Base-by-base conservation (phyloP, 345 rosid genomes). In the Bretschneidera sinensis region DNA sequence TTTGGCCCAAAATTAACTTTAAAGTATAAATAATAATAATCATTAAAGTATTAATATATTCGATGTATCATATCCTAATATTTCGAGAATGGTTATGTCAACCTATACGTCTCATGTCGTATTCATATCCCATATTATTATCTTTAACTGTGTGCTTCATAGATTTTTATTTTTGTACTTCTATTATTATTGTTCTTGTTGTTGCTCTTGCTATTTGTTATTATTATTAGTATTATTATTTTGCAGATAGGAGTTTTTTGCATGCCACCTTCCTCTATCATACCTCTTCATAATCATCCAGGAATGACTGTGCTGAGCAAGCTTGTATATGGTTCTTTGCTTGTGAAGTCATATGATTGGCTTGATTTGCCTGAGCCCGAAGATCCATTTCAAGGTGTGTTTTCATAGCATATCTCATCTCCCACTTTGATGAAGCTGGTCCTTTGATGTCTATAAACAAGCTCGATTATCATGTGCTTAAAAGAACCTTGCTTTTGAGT, bases 281-380 rank as follows among this genome's bases (percentile, higher is more conserved):
- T 92, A 59, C 98, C 98, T 34, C 89, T 92, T 64, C 98, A 92
- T 71, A 88, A 91, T 79, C 99, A 88, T 76, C 90, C 99, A 1
- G 96, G 99, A 71, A 87, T 91, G 94, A 84, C 91, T 8, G 96
- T 95, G 49, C 68, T 86, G 78, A 95, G 97, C 90, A 88, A 85
- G 87, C 94, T 91, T 56, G 54, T 95, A 17, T 91, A 86, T 55
- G 94, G 97, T 60, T 75, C 99, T 51, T 69, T 88, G 64, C 95
- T 82, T 63, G 96, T 87, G 56, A 78, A 76, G 67, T 85, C 98
- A 33, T 95, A 85, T 55, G 99, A 95, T 71, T 91, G 95, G 99
- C 59, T 95, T 69, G 88, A 85, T 58, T 50, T 78, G 45, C 71
- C 85, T 18, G 77, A 71, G 53, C 59, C 74, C 10, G 67, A 57